A percentile compares a stretch with the other conserved stretches of the same genome.
These are phyloP conservation scores for Vaccinium vitisidaea DNA, from an alignment of 148 eudicot genomes.

Conservation along the genomic window DNA sequence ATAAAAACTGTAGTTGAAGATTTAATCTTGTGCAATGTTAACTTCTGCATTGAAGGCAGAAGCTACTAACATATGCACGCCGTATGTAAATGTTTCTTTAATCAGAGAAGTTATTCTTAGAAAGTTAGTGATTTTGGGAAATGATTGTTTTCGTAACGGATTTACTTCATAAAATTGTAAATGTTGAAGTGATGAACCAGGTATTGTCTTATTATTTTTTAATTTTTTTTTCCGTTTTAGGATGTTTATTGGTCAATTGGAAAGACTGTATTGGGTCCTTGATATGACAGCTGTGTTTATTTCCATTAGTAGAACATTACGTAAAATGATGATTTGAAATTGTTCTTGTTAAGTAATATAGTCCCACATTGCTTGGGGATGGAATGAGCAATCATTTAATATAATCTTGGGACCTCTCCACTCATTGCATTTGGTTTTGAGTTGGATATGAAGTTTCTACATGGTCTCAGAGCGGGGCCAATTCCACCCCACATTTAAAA, in stretches of 20 bases:
- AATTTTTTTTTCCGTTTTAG: background rate
- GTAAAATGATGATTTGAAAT: background rate
- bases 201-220: background rate
- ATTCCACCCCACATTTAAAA: too few relatives aligned
- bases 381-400: too few relatives aligned
- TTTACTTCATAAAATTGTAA: background rate
- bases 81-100: conserved; percentile 1
- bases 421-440: too few relatives aligned
- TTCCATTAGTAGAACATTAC: background rate
- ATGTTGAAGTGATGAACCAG: background rate
- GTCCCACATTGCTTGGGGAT: too few relatives aligned
- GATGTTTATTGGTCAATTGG: background rate
- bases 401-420: too few relatives aligned
- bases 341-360: too few relatives aligned
- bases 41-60: background rate
- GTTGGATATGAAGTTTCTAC: too few relatives aligned
- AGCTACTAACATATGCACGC: background rate
- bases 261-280: background rate
- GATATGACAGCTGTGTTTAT: background rate
- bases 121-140: background rate
- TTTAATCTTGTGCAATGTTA: background rate
- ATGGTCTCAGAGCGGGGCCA: too few relatives aligned
- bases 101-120: background rate
- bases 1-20: background rate
- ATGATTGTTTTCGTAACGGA: background rate